phyloP scores from a whole-genome alignment of 2,329 filamentous ascomycete genomes.

The Xylaria arbuscula region DNA sequence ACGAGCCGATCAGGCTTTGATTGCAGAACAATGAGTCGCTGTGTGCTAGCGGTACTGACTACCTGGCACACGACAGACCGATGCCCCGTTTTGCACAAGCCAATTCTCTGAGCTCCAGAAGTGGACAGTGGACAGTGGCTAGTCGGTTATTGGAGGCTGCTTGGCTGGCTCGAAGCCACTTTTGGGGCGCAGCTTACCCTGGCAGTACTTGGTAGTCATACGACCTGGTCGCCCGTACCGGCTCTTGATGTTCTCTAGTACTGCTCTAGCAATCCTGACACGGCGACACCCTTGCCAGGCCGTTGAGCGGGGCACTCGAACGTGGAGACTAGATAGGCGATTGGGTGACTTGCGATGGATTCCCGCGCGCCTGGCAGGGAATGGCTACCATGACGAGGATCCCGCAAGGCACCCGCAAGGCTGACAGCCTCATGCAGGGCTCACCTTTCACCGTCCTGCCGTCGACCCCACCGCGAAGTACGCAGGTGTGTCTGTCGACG shows the following conservation, averaged over 20 bases:
- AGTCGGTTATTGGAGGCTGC: slow-evolving; percentile 24
- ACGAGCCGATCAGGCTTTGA: slow-evolving; percentile 31
- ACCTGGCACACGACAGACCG: slow-evolving; percentile 18
- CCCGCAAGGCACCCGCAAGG: slow-evolving; percentile 39
- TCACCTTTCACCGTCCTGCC: slow-evolving; percentile 9
- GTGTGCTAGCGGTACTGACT: slow-evolving; percentile 21
- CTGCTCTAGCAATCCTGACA: slow-evolving; percentile 8
- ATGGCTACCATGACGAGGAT: slow-evolving; percentile 22
- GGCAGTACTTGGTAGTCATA: slow-evolving; percentile 44
- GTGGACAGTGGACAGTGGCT: slow-evolving; percentile 18
- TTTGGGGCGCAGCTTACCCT: slow-evolving; percentile 45
- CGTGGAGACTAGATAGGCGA: slow-evolving; percentile 44
- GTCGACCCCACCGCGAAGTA: slow-evolving; percentile 20
- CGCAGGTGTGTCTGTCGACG: not conserved
- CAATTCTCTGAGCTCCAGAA: slow-evolving; percentile 17
- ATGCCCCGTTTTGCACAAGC: slow-evolving; percentile 22
- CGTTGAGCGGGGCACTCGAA: slow-evolving; percentile 22
- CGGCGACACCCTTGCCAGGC: slow-evolving; percentile 22
- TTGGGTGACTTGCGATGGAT: slow-evolving; percentile 51
- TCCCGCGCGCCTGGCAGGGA: slow-evolving; percentile 31
- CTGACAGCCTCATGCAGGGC: slow-evolving; percentile 37
- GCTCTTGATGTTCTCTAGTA: slow-evolving; percentile 16
- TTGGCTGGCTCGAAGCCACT: slow-evolving; percentile 44
- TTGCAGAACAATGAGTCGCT: slow-evolving; percentile 20
- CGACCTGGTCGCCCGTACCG: slow-evolving; percentile 38